Conservation (phyloP, 768 basidiomycete genomes). For the Leucocoprinus sp. region DNA sequence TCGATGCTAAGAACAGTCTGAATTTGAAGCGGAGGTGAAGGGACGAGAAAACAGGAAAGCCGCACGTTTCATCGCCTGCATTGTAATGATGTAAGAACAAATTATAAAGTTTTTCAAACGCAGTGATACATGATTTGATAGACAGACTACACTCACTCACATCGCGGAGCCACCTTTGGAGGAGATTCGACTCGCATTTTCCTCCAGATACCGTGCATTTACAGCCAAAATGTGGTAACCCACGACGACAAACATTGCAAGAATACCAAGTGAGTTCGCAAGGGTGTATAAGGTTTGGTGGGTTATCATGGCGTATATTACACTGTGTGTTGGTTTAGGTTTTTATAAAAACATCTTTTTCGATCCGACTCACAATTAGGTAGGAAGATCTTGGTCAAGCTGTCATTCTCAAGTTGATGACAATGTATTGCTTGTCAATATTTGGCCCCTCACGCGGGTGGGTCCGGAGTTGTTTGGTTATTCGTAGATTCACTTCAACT, state of each 20-base stretch:
- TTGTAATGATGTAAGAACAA: neutral
- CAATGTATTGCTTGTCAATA: conserved; percentile 20
- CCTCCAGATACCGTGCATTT: conserved; percentile 44
- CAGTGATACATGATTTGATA: no score
- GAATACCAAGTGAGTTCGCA: conserved; percentile 73
- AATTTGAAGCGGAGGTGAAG: no score
- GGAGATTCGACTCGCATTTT: conserved; percentile 15
- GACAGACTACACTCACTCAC: no score
- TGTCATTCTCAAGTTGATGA: neutral
- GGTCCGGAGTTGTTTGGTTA: conserved; percentile 23
- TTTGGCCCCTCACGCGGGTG: conserved; percentile 24
- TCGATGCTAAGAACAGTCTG: no score
- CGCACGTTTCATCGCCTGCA: no score
- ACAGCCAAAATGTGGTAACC: conserved; percentile 88
- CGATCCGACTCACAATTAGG: neutral
- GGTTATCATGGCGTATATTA: conserved; percentile 53
- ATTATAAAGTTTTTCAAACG: neutral
- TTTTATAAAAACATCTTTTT: no score
- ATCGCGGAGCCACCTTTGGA: neutral
- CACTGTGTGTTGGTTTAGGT: no score
- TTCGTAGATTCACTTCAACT: conserved; percentile 14
- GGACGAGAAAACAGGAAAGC: no score
- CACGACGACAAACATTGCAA: conserved; percentile 84
- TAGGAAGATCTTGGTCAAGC: conserved; percentile 5
- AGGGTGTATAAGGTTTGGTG: conserved; percentile 75